Evolutionary conservation across 2,329 filamentous ascomycete genomes (phyloP), one percentile per base, ranked within the genome.

Genomic region (Fusarium sp.): DNA sequence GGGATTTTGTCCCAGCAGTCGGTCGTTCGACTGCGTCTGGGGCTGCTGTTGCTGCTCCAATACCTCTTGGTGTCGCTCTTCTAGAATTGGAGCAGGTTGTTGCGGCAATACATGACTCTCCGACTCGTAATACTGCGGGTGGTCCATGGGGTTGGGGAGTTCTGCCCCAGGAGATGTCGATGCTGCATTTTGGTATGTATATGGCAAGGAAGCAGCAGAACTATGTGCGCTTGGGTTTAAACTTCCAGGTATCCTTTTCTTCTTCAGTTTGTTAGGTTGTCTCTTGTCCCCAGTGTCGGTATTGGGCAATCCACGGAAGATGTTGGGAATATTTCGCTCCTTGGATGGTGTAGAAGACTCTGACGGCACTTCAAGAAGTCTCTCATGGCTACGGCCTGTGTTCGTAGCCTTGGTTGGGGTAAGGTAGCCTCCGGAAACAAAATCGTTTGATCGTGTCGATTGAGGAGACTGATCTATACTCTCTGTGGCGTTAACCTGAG

Each of bases 181-280:
- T 3, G 79, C 77, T 11, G 79, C 75, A 43, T 80, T 77, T 14
- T 82, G 83, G 39, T 78, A 76, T 41, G 57, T 60, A 41, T 83
- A 79, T 7, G 81, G 77, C 17, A 97, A 82, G 9, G 94, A 97
- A 17, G 92, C 88, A 8, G 88, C 91, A 17, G 96, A 98, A 75
- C 94, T 97, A 68, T 97, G 94, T 0, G 95, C 94, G 76, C 95
- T 97, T 20, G 90, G 90, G 71, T 93, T 94, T 22, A 91, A 81
- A 74, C 92, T 93, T 41, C 89, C 90, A 0, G 92, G 90, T 56
- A 92, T 83, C 66, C 90, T 86, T 79, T 93, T 97, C 83, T 98
- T 98, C 78, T 91, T 92, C 51, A 99, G 82, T 79, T 97, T 97
- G 75, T 97, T 97, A 0, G 94, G 93, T 75, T 90, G 91, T 45